Conservation (phyloP, 306 rosid genomes). For the Ochetophila trinervis region DNA sequence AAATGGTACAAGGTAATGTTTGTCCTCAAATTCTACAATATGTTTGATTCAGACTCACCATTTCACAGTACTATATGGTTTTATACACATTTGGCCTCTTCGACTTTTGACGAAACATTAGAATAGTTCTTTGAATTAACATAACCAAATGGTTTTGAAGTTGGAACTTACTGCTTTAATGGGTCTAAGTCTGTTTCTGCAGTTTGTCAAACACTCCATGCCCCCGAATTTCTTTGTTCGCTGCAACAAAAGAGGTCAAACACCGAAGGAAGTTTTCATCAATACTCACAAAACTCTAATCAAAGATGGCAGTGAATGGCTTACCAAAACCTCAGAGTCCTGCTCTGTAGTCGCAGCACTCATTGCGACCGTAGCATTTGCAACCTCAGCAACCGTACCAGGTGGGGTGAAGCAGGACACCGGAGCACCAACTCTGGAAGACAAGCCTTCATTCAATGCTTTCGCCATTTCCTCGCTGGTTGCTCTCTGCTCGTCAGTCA, state of each 20-base stretch:
- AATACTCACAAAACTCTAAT: constrained; percentile 27
- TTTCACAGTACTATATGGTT: neutral
- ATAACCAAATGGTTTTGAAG: too few relatives aligned
- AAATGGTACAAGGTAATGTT: constrained; percentile 52
- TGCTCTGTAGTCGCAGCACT: constrained; percentile 65
- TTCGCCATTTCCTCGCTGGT: constrained; percentile 25
- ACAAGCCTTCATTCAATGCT: constrained; percentile 19
- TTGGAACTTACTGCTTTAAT: too few relatives aligned
- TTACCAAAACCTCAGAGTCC: constrained; percentile 44
- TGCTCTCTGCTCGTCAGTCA: constrained; percentile 36
- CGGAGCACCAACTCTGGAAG: constrained; percentile 38
- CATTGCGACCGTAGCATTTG: constrained; percentile 53
- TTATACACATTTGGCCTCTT: neutral
- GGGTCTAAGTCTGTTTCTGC: neutral
- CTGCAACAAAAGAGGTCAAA: constrained; percentile 28
- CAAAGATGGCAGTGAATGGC: constrained; percentile 43
- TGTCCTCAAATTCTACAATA: too few relatives aligned
- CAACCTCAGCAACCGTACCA: constrained; percentile 37
- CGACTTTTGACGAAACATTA: too few relatives aligned
- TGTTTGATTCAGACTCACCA: neutral
- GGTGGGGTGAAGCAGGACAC: constrained; percentile 24
- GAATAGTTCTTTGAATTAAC: too few relatives aligned
- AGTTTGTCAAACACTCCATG: constrained; percentile 49
- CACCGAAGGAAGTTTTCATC: constrained; percentile 41
- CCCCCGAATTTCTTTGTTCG: constrained; percentile 25